Percentiles rank a stretch among this genome's conserved stretches.
Conservation (phyloP, 2,329 filamentous ascomycete species). For the Emericellopsis atlantica region DNA sequence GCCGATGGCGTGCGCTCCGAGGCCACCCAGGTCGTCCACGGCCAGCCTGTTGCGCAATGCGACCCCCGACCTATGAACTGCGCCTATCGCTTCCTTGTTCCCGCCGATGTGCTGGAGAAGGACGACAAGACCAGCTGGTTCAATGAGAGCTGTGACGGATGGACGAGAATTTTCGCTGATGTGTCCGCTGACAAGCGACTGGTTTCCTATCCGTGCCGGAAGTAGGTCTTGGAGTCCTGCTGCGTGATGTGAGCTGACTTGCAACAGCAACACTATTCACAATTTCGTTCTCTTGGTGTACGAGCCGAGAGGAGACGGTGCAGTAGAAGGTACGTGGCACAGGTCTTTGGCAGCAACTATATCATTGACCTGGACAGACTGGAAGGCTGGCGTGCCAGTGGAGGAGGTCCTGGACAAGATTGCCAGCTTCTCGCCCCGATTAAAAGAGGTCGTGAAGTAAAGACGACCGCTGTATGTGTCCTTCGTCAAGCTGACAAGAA, state of each 20-base stretch:
- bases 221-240: slow-evolving; percentile 2
- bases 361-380: neutral
- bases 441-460: neutral
- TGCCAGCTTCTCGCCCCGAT: neutral
- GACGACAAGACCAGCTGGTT: slow-evolving; percentile 17
- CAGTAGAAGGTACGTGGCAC: neutral
- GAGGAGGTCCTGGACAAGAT: neutral
- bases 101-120: slow-evolving; percentile 11
- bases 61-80: slow-evolving; percentile 15
- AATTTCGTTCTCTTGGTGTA: neutral
- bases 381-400: neutral
- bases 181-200: slow-evolving; percentile 11
- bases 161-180: slow-evolving; percentile 10
- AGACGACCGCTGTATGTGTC: neutral
- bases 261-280: slow-evolving; percentile 1
- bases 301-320: neutral
- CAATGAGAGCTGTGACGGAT: slow-evolving; percentile 13
- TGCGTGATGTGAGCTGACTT: neutral
- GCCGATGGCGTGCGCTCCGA: slow-evolving; percentile 29
- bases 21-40: slow-evolving; percentile 14
- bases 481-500: neutral
- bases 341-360: neutral
- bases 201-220: slow-evolving; percentile 19
- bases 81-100: slow-evolving; percentile 23
- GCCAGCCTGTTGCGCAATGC: slow-evolving; percentile 11